Percentiles rank a stretch among this genome's conserved stretches.
Evolutionary conservation across 768 basidiomycete genomes (phyloP).

Genomic region (Lyophyllum decastes): DNA sequence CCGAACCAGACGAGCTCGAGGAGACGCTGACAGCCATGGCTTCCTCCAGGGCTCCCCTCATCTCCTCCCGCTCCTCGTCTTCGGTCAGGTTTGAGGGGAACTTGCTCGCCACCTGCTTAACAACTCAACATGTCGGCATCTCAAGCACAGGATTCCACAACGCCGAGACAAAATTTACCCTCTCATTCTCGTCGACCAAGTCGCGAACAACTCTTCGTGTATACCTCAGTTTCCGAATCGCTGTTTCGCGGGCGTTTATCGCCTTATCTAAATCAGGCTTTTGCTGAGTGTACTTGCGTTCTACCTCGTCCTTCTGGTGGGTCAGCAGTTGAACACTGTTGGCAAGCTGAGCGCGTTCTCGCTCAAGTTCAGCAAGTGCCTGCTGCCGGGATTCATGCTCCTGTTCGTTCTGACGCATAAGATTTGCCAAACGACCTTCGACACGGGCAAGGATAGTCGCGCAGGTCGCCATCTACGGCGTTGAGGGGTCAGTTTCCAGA

Average conservation of each 20-base stretch:
- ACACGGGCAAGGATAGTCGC: slow-evolving; percentile 10
- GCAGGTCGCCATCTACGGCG: slow-evolving; percentile 14
- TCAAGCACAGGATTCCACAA: not conserved
- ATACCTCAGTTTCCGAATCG: slow-evolving; percentile 33
- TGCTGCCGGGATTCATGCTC: slow-evolving; percentile 16
- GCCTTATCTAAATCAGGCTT: slow-evolving; percentile 32
- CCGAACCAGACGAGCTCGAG: slow-evolving; percentile 11
- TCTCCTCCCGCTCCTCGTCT: slow-evolving; percentile 20
- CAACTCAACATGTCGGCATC: slow-evolving; percentile 5
- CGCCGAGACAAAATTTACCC: slow-evolving; percentile 18
- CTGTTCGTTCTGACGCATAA: slow-evolving; percentile 10
- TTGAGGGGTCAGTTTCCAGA: not conserved
- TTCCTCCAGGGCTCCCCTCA: slow-evolving; percentile 24
- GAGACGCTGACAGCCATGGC: slow-evolving; percentile 14
- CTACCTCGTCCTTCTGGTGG: slow-evolving; percentile 34
- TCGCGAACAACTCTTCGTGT: slow-evolving; percentile 41
- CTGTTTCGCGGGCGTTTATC: slow-evolving; percentile 32
- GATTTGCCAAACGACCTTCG: slow-evolving; percentile 15
- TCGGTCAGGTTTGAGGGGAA: not conserved
- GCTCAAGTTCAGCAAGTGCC: slow-evolving; percentile 41
- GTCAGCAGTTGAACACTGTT: slow-evolving; percentile 28
- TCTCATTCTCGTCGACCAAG: slow-evolving; percentile 42
- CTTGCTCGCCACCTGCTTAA: slow-evolving; percentile 9
- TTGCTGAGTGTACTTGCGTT: slow-evolving; percentile 23
- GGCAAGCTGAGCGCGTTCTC: slow-evolving; percentile 22